These are phyloP conservation scores for Pseudogymnoascus sp. DNA, from an alignment of 2,329 filamentous ascomycete species.

Conservation along the genomic window DNA sequence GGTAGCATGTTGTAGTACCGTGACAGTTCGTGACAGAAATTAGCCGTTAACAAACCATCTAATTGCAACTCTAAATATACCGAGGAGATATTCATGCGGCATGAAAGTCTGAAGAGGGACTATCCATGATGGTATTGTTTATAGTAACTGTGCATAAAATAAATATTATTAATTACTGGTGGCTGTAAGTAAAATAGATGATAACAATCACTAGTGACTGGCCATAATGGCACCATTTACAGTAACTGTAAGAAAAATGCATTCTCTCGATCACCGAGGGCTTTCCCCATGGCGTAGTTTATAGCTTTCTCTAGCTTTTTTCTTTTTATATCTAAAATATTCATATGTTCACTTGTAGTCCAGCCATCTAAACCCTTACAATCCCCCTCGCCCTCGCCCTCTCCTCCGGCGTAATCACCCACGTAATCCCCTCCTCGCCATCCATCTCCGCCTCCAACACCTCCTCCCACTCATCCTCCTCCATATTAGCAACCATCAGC, in stretches of 20 bases:
- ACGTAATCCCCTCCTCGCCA: conserved; percentile 57
- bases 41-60: not conserved
- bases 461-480: conserved; percentile 92
- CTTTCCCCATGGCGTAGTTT: not conserved
- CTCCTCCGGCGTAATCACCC: conserved; percentile 66
- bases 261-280: not conserved
- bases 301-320: not conserved
- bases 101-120: not conserved
- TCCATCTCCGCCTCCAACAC: conserved; percentile 42
- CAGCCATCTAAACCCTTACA: conserved; percentile 33
- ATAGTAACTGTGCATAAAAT: not conserved
- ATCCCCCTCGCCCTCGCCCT: conserved; percentile 62
- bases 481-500: conserved; percentile 83
- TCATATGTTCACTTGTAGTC: not conserved
- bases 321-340: not conserved
- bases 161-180: not conserved
- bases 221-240: not conserved
- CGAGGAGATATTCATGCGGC: not conserved
- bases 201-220: not conserved
- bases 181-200: not conserved
- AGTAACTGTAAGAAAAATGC: not conserved
- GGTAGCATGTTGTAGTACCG: no score
- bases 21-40: not conserved
- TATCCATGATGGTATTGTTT: not conserved
- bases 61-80: not conserved